Evolutionary conservation across 2,329 filamentous ascomycete genomes (phyloP), one percentile per base, ranked within the genome.

Genomic region (Arthroderma sp.): DNA sequence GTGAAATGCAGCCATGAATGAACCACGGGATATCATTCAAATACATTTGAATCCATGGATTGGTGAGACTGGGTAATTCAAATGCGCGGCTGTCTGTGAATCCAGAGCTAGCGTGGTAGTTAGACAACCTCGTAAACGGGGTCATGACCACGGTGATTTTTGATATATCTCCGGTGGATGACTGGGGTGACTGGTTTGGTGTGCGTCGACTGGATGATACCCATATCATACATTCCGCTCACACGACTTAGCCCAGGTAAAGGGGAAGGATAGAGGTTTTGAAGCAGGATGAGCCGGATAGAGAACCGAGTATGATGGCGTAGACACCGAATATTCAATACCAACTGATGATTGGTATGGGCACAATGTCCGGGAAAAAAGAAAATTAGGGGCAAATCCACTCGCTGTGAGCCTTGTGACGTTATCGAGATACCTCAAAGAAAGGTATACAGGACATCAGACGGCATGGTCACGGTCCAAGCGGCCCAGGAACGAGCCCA

Each of bases 331-430:
- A 19, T 35, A 51, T 8, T 8, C 13, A 15, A 35, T 33, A 5
- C 25, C 23, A 19, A 51, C 44, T 11, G 44, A 8, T 33, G 44
- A 51, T 51, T 51, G 44, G 44, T n/a, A 51, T 51, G 44, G 28
- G 41, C 15, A 3, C 41, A 31, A 17, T 51, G 25, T 51, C 28
- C 44, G 44, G 13, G 33, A 33, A 51, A 31, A 51, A 49, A 51
- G 25, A 33, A 51, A 19, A 11, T 4, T 4, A 51, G 44, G 19
- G 44, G 44, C 25, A 33, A 43, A 51, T 15, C 44, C 44, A 51
- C 44, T 31, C 44, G 25, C 44, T 13, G 44, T 51, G n/a, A 51
- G 44, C 44, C 44, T 51, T 51, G 44, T 51, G 44, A 51, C 44
- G 44, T 51, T 51, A 33, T 51, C 15, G 15, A 51, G 44, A 51